Evolutionary conservation across 148 eudicot species (phyloP).

Genomic region (Rhododendron ferrugineum): DNA sequence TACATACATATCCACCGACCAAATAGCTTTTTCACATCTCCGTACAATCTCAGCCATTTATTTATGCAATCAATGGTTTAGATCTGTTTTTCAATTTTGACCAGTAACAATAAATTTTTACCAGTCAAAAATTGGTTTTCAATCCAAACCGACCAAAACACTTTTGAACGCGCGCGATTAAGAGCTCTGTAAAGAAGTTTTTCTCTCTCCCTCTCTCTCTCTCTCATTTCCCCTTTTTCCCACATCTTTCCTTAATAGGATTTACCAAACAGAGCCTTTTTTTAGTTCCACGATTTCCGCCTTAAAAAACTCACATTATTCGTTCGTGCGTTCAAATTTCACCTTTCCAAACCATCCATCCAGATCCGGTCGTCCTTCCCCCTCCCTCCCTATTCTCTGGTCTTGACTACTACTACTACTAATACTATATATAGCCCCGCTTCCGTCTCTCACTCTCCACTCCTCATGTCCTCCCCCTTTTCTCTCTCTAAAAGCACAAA

Average conservation of each 20-base stretch:
- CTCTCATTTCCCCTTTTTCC: too few species aligned
- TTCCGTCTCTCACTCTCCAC: not conserved
- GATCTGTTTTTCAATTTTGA: too few species aligned
- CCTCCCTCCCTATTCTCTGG: not conserved
- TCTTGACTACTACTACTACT: not conserved
- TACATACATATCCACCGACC: too few species aligned
- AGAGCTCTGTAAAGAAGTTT: too few species aligned
- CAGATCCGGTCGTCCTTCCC: not conserved
- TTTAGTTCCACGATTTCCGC: not conserved
- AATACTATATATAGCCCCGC: not conserved
- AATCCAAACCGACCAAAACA: rapidly evolving
- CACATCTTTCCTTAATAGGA: too few species aligned
- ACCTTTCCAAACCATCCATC: not conserved
- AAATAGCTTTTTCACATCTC: too few species aligned
- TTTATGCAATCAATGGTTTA: too few species aligned
- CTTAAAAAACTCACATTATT: not conserved
- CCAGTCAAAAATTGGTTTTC: too few species aligned
- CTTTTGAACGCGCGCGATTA: too few species aligned
- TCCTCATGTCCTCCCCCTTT: not conserved
- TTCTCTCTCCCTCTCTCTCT: too few species aligned
- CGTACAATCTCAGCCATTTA: rapidly evolving
- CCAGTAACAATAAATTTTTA: too few species aligned
- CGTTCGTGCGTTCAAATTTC: not conserved
- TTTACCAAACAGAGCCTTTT: too few species aligned
- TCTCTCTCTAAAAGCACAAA: not conserved